Evolutionary conservation across 805 yeast genomes (phyloP), one percentile per base, ranked within the genome.

Genomic region (Yamadazyma takamatsuzukensis): DNA sequence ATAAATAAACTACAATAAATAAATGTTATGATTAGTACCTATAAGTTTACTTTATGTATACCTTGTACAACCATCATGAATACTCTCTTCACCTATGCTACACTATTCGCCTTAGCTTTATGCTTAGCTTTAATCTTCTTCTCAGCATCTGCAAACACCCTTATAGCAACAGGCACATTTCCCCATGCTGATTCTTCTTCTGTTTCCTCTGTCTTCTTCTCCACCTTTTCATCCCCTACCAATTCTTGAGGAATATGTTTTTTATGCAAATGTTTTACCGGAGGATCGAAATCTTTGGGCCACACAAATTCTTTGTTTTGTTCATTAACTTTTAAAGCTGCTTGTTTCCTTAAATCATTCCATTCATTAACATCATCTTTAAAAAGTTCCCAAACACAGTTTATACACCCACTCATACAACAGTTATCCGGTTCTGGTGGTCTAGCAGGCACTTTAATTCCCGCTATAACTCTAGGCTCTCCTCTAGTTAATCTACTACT

Each of bases 371-470:
- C 49, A 53, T 93, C 97, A 33, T 90, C 97, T 44, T 83, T 80
- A 54, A 77, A 90, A 34, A 85, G 62, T 48, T 89, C 96, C 97
- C 97, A 93, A 2, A 90, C 97, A 57, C 98, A 90, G 58, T 90
- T 88, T 18, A 86, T 79, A 57, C 98, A 90, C 1, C 98, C 98
- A 37, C 93, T 80, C 95, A 88, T 88, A 58, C 98, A 90, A 56
- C 98, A 90, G 56, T 90, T 88, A 47, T 89, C 95, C 2, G 97
- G 97, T 46, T 86, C 96, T 4, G 61, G 65, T 0, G 98, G 97
- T 51, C 71, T 74, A n/a, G 74, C 76, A 3, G 96, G 96, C 0
- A 90, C 95, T 6, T 53, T 55, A 0, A 93, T 66, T 0, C 97
- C 97, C 1, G 59, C 69, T 5, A 67, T 59, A 8, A 49, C 40